Base-by-base conservation (phyloP, 78 protist genomes). In the Dictyostelium discoideum region DNA sequence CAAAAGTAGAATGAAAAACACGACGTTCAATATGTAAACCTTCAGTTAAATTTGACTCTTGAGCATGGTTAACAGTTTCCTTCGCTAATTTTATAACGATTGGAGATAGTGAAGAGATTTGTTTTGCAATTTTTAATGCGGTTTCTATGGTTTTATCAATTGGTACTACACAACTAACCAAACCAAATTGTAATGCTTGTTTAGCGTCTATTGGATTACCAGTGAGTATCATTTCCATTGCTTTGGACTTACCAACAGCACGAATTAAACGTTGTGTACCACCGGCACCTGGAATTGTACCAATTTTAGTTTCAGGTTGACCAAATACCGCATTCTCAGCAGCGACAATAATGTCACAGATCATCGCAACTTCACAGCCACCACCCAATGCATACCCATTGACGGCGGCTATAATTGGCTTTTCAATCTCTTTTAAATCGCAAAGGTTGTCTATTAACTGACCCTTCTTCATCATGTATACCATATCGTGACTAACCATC, bases 321-420 rank as follows among this genome's bases (percentile, higher is more conserved):
- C 98, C 99, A 77, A 99, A 99, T 26, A 90, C 86, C 14, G 99
- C 99, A 37, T 97, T 93, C 54, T 97, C 98, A 18, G 97, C 72
- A 11, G 98, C 98, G 14, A 97, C 72, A 76, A 98, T 97, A 5
- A 98, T 92, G 82, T 99, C 99, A 92, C 99, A 98, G 82, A 97
- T 94, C 99, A 99, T 96, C 7, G 99, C 99, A 24, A 98, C 96
- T 92, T 99, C 99, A 85, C 99, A 99, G 24, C 99, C 99, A n/a
- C 99, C 99, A 10, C 99, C 99, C 3, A 99, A 87, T n/a, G 99
- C 99, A 79, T 76, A 98, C 32, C 99, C 99, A 77, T 96, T 97
- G 50, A 99, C 99, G 1, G 99, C 99, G 11, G 99, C 99, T 46
- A 99, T 97, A 50, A 98, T 44, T 26, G 99, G 99, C 95, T 97